phyloP scores from a whole-genome alignment of 208 protist genomes.

The Plasmodiophora brassicae region DNA sequence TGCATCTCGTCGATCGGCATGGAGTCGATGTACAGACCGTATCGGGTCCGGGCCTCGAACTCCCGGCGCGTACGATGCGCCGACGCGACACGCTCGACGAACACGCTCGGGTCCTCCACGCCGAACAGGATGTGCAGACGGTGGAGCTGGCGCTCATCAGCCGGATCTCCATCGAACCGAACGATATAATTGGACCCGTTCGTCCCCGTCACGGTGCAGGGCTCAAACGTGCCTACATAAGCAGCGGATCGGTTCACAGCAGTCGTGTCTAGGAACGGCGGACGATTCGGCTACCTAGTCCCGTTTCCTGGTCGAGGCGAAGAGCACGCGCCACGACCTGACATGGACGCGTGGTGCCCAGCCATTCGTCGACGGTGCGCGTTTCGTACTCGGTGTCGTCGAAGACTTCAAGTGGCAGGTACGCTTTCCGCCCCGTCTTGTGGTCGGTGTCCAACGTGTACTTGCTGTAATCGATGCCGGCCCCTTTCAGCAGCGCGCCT shows the following conservation, averaged over 20 bases:
- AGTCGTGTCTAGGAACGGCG: too few relatives aligned
- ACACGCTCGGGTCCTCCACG: constrained; percentile 37
- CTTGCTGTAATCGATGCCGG: constrained; percentile 42
- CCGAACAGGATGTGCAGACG: constrained; percentile 17
- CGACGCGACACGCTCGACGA: constrained; percentile 33
- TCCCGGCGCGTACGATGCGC: constrained; percentile 30
- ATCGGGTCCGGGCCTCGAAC: constrained; percentile 37
- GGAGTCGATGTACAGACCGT: constrained; percentile 41
- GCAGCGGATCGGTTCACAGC: too few relatives aligned
- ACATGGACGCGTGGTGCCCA: background rate
- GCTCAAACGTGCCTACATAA: constrained; percentile 30
- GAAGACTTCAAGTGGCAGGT: constrained; percentile 40
- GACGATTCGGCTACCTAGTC: too few relatives aligned
- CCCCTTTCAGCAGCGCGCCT: background rate
- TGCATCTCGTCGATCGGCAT: constrained; percentile 45
- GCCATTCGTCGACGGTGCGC: background rate
- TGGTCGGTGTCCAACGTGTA: constrained; percentile 37
- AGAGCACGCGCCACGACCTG: background rate
- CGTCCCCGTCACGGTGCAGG: background rate
- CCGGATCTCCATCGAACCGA: background rate
- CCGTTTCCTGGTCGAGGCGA: background rate
- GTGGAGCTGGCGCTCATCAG: background rate
- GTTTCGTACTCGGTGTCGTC: constrained; percentile 44
- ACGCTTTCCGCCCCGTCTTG: constrained; percentile 31
- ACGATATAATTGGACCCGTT: background rate